Base-by-base conservation (phyloP, 305 asterid genomes). In the Fraxinus sp. region DNA sequence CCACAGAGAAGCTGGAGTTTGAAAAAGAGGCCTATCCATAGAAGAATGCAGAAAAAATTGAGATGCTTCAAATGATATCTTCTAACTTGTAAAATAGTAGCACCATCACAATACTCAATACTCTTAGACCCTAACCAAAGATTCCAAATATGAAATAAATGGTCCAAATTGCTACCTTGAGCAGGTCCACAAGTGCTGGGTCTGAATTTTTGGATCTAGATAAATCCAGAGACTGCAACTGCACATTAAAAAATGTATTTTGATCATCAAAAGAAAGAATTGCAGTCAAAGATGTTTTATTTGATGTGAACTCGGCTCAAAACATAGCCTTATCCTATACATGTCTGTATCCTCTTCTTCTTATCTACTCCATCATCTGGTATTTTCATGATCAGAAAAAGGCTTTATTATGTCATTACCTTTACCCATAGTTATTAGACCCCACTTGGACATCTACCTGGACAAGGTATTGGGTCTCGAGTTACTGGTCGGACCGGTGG, bases 1-100 rank as follows among this genome's bases (percentile, higher is more conserved):
- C 98, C 80, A 94, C 66, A 71, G 99, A 95, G 87, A 85, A 91
- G 85, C 87, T 94, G 88, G 99, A 91, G 89, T 88, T 92, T 80
- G 86, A 86, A 83, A 90, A 88, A 41, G 95, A 87, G 82, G 80
- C 97, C 99, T 95, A 86, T 59, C 78, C 84, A 86, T 73, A 79
- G 76, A 24, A 76, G 80, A 90, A 80, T 71, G 77, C 78, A 30
- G 13, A 44, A 78, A 46, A 79, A 62, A 44, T 80, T 80, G 84
- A 84, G 59, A 74, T 26, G 41, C 46, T 73, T 46, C 26, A 70
- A 57, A 77, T 59, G 64, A 46, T 78, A 80, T 22, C 13, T 75
- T 44, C 66, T 16, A 4, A 55, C 66, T 55, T 16, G 10, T 55
- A 16, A 55, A 55, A 18, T 16, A 16, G 66, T 55, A 64, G 16